A percentile compares a stretch with the other conserved stretches of the same genome.
phyloP scores from a whole-genome alignment of 805 yeast species.

The Yamadazyma olivae region DNA sequence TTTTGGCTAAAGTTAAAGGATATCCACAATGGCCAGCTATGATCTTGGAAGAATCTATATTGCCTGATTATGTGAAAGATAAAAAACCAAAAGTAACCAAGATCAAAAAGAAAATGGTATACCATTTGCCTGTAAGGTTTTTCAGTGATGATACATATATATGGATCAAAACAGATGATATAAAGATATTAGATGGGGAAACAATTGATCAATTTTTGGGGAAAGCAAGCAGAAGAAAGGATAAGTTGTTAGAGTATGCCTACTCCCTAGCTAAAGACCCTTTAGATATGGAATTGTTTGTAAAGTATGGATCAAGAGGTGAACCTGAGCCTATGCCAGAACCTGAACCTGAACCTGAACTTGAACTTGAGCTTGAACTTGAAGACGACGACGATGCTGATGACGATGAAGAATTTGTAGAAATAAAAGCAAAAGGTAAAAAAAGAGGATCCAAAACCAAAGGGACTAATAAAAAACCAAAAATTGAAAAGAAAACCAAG shows the following conservation, averaged over 20 bases:
- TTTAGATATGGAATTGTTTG: conserved; percentile 40
- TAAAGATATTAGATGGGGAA: conserved; percentile 43
- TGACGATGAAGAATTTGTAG: conserved; percentile 12
- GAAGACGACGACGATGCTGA: conserved; percentile 16
- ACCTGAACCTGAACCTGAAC: conserved; percentile 45
- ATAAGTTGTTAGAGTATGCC: conserved; percentile 47
- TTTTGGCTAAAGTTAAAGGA: conserved; percentile 81
- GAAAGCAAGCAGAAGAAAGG: conserved; percentile 28
- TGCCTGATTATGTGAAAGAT: conserved; percentile 54
- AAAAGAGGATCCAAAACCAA: conserved; percentile 9
- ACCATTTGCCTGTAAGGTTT: conserved; percentile 56
- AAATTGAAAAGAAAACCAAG: conserved; percentile 7
- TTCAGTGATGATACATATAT: conserved; percentile 70
- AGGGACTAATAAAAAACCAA: conserved; percentile 2
- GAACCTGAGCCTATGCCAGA: conserved; percentile 41
- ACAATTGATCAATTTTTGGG: conserved; percentile 40
- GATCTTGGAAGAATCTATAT: conserved; percentile 57
- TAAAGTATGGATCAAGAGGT: conserved; percentile 37
- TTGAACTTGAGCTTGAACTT: conserved; percentile 36
- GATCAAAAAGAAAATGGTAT: conserved; percentile 13
- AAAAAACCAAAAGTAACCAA: conserved; percentile 48
- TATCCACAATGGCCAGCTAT: conserved; percentile 92
- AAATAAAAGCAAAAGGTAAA: conserved; percentile 7
- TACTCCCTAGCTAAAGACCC: conserved; percentile 51
- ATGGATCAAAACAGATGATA: conserved; percentile 57